Conservation (phyloP, 2,329 filamentous ascomycete species). For the Westerdykella aurantiaca region DNA sequence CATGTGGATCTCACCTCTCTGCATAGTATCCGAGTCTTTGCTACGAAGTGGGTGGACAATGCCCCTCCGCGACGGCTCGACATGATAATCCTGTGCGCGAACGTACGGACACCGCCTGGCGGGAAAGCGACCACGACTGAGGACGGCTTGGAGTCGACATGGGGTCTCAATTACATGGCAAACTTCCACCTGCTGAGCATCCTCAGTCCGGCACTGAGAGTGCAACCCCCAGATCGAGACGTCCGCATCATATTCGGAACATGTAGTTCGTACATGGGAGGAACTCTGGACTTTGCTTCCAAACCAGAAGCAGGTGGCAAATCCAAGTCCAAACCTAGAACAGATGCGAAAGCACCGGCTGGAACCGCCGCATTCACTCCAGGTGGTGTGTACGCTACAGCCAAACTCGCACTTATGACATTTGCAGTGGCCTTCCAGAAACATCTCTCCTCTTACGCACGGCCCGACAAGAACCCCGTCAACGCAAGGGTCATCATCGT, state of each 20-base stretch:
- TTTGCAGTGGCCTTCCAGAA: conserved; percentile 91
- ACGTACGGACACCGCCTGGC: conserved; percentile 66
- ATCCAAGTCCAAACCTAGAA: conserved; percentile 54
- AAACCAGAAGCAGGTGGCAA: conserved; percentile 37
- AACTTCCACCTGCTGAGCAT: conserved; percentile 95
- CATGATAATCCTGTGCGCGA: conserved; percentile 83
- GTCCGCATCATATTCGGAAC: conserved; percentile 82
- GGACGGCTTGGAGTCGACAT: conserved; percentile 82
- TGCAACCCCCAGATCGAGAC: conserved; percentile 89
- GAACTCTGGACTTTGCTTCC: conserved; percentile 54
- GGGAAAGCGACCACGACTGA: conserved; percentile 55
- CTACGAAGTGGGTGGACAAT: conserved; percentile 97
- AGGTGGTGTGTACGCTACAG: conserved; percentile 44
- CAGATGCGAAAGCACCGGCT: conserved; percentile 17
- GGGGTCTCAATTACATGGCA: conserved; percentile 91
- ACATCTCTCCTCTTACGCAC: conserved; percentile 75
- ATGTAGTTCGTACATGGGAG: conserved; percentile 81
- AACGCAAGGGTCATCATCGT: conserved; percentile 80
- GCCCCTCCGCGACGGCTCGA: conserved; percentile 81
- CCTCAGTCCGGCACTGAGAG: conserved; percentile 79
- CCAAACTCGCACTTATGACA: conserved; percentile 70
- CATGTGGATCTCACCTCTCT: conserved; percentile 84
- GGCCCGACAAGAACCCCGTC: conserved; percentile 75
- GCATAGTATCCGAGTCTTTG: conserved; percentile 87
- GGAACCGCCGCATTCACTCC: conserved; percentile 38